Evolutionary conservation across 768 basidiomycete species (phyloP), one percentile per base, ranked within the genome.

Genomic region (Strobilomyces confusus): DNA sequence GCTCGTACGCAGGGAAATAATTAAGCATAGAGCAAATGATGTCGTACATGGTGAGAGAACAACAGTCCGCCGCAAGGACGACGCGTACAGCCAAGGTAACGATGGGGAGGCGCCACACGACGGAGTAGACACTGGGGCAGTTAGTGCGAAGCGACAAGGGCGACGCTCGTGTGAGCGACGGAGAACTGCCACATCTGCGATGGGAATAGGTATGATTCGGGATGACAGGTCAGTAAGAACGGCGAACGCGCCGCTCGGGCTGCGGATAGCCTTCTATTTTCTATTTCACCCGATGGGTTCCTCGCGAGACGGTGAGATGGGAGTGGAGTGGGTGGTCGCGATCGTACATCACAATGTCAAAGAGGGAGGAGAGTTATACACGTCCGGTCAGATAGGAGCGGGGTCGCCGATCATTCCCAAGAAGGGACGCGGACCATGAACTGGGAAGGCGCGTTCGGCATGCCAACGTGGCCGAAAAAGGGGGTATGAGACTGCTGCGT

Each of bases 391-490:
- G 40, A 47, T 41, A 38, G 46, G 46, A 49, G 48, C 25, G 33
- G 51, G 41, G 30, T 41, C 19, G 29, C 32, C 45, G 25, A 56
- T 54, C 54, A 54, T 33, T 67, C 62, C 66, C 66, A 67, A 44
- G 66, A 49, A 32, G 67, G 53, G 19, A 69, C 62, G 15, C 62
- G 58, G 32, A 65, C 51, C 40, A 73, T 42, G 57, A 77, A 75
- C 11, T 76, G 74, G 22, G 76, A 75, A 52, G 72, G 75, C 34
- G 70, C 60, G n/a, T 63, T 52, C 4, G 75, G 70, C 45, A 57
- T 61, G 6, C 75, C 75, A 14, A 69, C 64, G 38, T 76, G 75
- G 23, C 63, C 58, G 55, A 77, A 74, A 49, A 76, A 68, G 12
- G 70, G 34, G 12, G 63, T 20, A 34, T 67, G 63, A 0, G 71